Base-by-base conservation (phyloP, 2,329 filamentous ascomycete species). In the Fusarium odoratissimum region DNA sequence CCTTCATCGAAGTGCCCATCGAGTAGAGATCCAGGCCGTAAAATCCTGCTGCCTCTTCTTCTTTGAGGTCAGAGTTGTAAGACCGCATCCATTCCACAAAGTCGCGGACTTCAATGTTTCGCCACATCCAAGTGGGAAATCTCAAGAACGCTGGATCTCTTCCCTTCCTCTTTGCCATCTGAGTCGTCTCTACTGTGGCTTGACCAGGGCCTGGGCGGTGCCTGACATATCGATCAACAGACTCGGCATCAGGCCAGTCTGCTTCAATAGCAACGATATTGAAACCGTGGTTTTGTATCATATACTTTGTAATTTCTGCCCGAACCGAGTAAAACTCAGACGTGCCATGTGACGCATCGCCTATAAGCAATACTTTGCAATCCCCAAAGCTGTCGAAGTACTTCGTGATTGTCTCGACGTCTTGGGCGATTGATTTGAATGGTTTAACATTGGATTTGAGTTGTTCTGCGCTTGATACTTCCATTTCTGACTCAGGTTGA, bases 61-160 rank as follows among this genome's bases (percentile, higher is more conserved):
- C 48, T 19, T 60, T 17, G 1, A 46, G 60, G 17, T 51, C 65
- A 33, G 63, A 60, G 14, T 73, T 73, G 23, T 71, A 60, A 33
- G 52, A 58, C 17, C 61, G 52, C 30, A 73, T 41, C 60, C 65
- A 73, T 66, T 71, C 70, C 19, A 71, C 48, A 37, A 72, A 72
- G 23, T 73, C 41, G 25, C 54, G 57, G 25, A 73, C 70, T 44
- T 73, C 65, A 14, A 63, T 51, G n/a, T 73, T 73, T 33, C 70
- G 60, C 70, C 70, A 73, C 60, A 73, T 70, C 69, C 48, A 72
- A 5, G 65, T 73, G 2, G 69, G 60, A 35, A 73, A 73, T 5
- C 44, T 48, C 4, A 73, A 38, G 35, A 73, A 73, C 12, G 45
- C 54, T 7, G 65, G 41, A 3, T 73, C 70, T 37, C 70, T 60